Base-by-base conservation (phyloP, 768 basidiomycete genomes). In the Agaricus sinodeliciosus region DNA sequence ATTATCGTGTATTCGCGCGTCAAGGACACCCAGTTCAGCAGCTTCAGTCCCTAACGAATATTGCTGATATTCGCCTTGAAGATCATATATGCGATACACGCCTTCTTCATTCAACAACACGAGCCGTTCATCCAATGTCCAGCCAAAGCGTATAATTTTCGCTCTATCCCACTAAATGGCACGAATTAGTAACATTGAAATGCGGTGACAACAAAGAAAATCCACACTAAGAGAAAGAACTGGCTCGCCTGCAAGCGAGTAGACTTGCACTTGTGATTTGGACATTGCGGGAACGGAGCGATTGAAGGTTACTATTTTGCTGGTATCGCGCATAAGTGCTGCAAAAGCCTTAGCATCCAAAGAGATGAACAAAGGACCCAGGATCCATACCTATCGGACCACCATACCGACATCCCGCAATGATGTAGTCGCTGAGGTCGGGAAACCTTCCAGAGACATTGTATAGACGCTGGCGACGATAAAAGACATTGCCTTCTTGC, bases 101-200 rank as follows among this genome's bases (percentile, higher is more conserved):
- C 95, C 94, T 60, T 97, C 94, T 67, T 95, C 93, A 62, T 94
- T 90, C 36, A 98, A 69, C 12, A 97, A 80, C 0, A 85, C 81
- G 34, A 99, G 75, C 36, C 82, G 77, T 64, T 94, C 91, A 60
- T 90, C 83, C n/a, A 69, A 63, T 0, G 87, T 87, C 90, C 90
- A 92, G 18, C 90, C 90, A 59, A 91, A 87, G 41, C 81, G 78
- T 48, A 93, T 69, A 40, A 96, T 84, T 60, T 80, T 87, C 50
- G 82, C 81, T 62, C 92, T 85, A 54, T 95, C 94, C 94, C 94
- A 98, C 92, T 95, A 48, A 18, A 45, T 31, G 12, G 1, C 15
- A 9, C n/a, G 47, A 57, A 54, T 35, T 22, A 58, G 43, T 48
- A 60, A 58, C 54, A 34, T 42, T 52, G 34, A 49, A 58, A 31